Conservation (phyloP, 1,139 yeast genomes). For the Magnusiomyces suaveolens region DNA sequence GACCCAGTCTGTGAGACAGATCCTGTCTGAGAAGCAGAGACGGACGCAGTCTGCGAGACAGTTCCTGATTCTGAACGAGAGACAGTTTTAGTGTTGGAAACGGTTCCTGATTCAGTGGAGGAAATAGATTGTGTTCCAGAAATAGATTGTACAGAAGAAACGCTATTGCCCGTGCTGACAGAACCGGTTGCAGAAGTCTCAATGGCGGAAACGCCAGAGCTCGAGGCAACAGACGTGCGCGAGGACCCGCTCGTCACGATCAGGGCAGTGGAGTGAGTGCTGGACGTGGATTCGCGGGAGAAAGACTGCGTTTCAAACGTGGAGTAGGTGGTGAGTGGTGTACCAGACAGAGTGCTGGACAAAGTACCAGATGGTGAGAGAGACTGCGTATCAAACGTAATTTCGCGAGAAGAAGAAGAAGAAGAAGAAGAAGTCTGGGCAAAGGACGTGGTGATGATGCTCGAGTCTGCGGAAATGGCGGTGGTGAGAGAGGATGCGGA, state of each 20-base stretch:
- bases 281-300: too few relatives aligned
- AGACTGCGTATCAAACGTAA: neutral
- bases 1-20: too few relatives aligned
- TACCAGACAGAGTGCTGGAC: too few relatives aligned
- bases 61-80: too few relatives aligned
- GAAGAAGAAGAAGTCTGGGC: neutral
- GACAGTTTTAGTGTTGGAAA: neutral
- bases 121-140: neutral
- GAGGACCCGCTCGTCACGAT: too few relatives aligned
- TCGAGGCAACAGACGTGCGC: neutral
- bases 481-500: neutral
- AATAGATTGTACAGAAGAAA: neutral
- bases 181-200: slow-evolving; percentile 4
- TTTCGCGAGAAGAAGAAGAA: neutral
- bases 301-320: too few relatives aligned
- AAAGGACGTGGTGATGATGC: neutral
- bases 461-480: neutral
- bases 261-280: too few relatives aligned
- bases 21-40: too few relatives aligned
- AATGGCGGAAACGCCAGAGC: slow-evolving; percentile 9
- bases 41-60: too few relatives aligned
- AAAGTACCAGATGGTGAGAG: neutral
- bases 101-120: neutral
- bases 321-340: too few relatives aligned
- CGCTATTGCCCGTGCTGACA: neutral